Conservation (phyloP, 345 rosid genomes). For the Physaria fendleri region DNA sequence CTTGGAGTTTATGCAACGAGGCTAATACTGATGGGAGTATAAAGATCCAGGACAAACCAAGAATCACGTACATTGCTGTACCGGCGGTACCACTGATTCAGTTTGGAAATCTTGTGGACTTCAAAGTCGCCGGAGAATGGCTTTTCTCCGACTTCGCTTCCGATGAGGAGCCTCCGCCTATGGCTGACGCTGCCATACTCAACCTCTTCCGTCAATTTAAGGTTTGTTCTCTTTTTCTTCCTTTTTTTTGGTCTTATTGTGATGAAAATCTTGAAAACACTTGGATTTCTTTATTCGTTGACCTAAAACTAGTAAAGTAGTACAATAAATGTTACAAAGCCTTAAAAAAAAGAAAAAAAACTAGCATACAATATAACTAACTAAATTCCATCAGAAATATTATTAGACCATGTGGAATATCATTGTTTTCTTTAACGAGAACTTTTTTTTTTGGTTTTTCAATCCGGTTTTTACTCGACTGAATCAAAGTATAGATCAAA, state of each 20-base stretch:
- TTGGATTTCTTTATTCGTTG: background rate
- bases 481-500: conserved; percentile 1
- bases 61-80: conserved; percentile 46
- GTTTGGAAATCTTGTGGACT: conserved; percentile 13
- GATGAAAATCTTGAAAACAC: background rate
- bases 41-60: conserved; percentile 26
- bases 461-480: too few relatives aligned
- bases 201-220: conserved; percentile 37
- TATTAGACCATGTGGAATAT: too few relatives aligned
- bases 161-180: conserved; percentile 43
- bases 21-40: conserved; percentile 12
- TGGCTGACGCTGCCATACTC: conserved; percentile 45
- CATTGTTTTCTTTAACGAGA: too few relatives aligned
- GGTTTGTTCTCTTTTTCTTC: conserved; percentile 30
- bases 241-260: too few relatives aligned
- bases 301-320: background rate
- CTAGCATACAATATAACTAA: background rate
- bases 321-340: background rate
- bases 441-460: too few relatives aligned
- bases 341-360: background rate
- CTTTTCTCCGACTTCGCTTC: conserved; percentile 36
- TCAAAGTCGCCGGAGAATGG: background rate
- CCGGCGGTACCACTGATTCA: conserved; percentile 22
- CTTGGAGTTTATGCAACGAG: conserved; percentile 53
- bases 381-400: background rate